phyloP scores from a whole-genome alignment of 768 basidiomycete species.

The Hygrophoropsis aurantiaca region DNA sequence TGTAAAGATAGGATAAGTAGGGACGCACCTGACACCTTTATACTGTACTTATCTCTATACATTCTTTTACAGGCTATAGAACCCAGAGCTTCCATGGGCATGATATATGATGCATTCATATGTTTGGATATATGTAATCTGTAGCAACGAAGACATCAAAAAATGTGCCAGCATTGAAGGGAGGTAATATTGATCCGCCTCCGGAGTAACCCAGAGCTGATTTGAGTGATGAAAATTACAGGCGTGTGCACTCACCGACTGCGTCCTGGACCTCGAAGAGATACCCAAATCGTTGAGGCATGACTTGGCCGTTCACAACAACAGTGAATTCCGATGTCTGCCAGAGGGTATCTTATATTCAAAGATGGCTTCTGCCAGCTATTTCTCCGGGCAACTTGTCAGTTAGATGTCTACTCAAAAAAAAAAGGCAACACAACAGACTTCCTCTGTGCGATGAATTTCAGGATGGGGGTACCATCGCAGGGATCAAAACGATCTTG shows the following conservation, averaged over 20 bases:
- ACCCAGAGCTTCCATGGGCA: no score
- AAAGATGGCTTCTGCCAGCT: slow-evolving; percentile 8
- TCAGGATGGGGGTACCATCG: slow-evolving; percentile 7
- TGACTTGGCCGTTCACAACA: slow-evolving; percentile 2
- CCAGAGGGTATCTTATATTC: neutral
- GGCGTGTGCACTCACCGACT: neutral
- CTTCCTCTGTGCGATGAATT: slow-evolving; percentile 6
- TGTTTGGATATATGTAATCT: no score
- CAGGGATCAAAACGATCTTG: slow-evolving; percentile 5
- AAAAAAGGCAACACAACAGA: neutral
- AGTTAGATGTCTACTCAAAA: neutral
- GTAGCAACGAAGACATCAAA: no score
- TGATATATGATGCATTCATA: no score
- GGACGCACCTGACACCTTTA: no score
- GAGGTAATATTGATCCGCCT: no score
- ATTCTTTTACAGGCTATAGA: no score
- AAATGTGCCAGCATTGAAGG: no score
- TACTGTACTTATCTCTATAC: no score
- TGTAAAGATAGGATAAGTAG: no score
- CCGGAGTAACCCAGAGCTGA: no score
- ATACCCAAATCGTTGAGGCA: slow-evolving; percentile 6
- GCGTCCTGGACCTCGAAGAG: slow-evolving; percentile 4
- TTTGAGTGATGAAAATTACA: no score
- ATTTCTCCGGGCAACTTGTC: slow-evolving; percentile 10
- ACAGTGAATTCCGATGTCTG: neutral